Evolutionary conservation across 768 basidiomycete species (phyloP).

Genomic region (Pleurotus sapidus): DNA sequence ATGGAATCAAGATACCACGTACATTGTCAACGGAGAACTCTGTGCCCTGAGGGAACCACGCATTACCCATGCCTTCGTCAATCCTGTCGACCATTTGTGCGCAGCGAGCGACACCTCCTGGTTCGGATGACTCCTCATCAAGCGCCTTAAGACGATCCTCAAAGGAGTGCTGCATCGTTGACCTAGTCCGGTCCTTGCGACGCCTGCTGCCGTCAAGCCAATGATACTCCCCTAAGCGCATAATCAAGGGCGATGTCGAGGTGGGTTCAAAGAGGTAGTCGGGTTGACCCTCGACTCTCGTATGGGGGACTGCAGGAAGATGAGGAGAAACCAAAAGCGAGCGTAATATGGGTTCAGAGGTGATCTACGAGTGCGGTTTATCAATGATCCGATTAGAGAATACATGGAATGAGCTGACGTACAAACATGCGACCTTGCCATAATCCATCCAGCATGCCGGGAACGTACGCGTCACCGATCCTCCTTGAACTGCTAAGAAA

Average conservation of each 20-base stretch:
- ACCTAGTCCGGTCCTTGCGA: too few relatives aligned
- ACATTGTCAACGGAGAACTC: constrained; percentile 11
- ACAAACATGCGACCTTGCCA: constrained; percentile 68
- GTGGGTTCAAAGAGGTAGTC: neutral
- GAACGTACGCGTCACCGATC: constrained; percentile 37
- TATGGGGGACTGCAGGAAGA: too few relatives aligned
- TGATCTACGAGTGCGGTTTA: too few relatives aligned
- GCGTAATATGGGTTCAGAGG: too few relatives aligned
- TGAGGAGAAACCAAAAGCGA: too few relatives aligned
- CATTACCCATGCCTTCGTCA: constrained; percentile 35
- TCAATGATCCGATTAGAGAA: too few relatives aligned
- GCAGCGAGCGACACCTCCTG: neutral
- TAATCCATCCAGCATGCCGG: constrained; percentile 50
- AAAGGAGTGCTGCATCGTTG: too few relatives aligned
- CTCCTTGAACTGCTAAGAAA: constrained; percentile 21
- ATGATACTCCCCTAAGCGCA: constrained; percentile 58
- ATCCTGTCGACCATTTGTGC: constrained; percentile 9
- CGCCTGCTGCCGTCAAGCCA: constrained; percentile 13
- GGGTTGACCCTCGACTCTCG: too few relatives aligned
- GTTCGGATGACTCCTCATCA: constrained; percentile 20
- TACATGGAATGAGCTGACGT: constrained; percentile 18
- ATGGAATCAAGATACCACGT: neutral
- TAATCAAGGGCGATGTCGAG: constrained; percentile 47
- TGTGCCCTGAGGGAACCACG: constrained; percentile 33
- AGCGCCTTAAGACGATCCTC: too few relatives aligned